Evolutionary conservation across 371 early-diverging fungal species (phyloP).

Genomic region (Actinomucor elegans): DNA sequence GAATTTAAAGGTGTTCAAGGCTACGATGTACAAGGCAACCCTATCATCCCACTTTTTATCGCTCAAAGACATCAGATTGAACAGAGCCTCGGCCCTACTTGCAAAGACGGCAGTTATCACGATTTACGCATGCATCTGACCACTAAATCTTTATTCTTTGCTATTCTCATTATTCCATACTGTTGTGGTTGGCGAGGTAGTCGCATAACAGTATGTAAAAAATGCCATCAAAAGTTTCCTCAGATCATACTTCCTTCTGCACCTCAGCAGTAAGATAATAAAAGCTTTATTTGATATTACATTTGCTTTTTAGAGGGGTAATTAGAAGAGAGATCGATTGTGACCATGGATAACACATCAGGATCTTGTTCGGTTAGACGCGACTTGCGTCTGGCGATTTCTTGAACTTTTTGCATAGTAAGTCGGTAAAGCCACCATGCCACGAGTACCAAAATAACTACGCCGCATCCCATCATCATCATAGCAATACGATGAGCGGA

Average conservation of each 20-base stretch:
- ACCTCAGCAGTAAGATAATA: constrained; percentile 1
- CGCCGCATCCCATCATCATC: constrained; percentile 31
- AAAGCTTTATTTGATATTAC: not conserved
- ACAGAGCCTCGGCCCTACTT: constrained; percentile 34
- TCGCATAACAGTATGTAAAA: constrained; percentile 33
- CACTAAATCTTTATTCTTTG: constrained; percentile 26
- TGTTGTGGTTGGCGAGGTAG: constrained; percentile 45
- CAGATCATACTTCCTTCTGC: constrained; percentile 30
- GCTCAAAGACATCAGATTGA: constrained; percentile 42
- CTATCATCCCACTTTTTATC: constrained; percentile 34
- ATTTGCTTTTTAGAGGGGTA: constrained; percentile 7
- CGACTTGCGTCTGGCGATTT: not conserved
- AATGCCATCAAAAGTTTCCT: constrained; percentile 43
- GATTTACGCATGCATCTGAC: constrained; percentile 48
- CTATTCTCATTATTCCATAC: constrained; percentile 42
- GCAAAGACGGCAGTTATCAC: constrained; percentile 35
- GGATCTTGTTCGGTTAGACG: not conserved
- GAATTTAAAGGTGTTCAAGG: constrained; percentile 29
- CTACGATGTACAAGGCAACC: constrained; percentile 38
- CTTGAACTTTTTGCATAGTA: constrained; percentile 25
- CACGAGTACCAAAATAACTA: constrained; percentile 11
- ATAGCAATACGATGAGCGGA: constrained; percentile 40
- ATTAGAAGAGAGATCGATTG: not conserved
- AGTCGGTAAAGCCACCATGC: constrained; percentile 25
- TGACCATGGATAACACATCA: not conserved